Evolutionary conservation across 768 basidiomycete genomes (phyloP).

Genomic region (Termitomyces sp.): DNA sequence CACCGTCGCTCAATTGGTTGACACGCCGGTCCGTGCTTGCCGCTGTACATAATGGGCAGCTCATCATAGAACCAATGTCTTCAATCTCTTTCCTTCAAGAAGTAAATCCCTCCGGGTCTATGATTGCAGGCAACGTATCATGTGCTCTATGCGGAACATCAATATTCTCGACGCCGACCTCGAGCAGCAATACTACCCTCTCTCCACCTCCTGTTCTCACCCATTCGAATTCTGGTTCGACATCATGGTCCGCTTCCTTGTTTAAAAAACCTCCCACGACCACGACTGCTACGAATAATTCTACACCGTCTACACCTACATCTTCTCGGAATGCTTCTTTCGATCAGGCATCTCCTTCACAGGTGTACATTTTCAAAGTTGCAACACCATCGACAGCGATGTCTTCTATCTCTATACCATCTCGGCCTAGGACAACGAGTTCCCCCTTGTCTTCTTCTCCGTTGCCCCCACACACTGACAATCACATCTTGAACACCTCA

Average conservation of each 20-base stretch:
- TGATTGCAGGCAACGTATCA: conserved; percentile 44
- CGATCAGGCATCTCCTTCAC: conserved; percentile 28
- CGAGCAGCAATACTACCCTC: conserved; percentile 17
- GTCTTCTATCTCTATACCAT: conserved; percentile 27
- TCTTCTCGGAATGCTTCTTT: conserved; percentile 19
- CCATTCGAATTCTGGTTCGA: conserved; percentile 25
- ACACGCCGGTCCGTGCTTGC: conserved; percentile 75
- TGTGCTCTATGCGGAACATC: conserved; percentile 78
- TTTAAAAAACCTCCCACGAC: conserved; percentile 44
- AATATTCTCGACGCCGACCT: conserved; percentile 36
- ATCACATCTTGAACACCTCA: conserved; percentile 11
- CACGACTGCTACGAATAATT: conserved; percentile 22
- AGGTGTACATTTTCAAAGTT: conserved; percentile 69
- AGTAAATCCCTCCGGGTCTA: conserved; percentile 39
- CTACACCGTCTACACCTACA: conserved; percentile 25
- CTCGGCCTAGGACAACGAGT: conserved; percentile 13
- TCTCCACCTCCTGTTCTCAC: conserved; percentile 26
- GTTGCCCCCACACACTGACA: conserved; percentile 24
- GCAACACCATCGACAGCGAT: conserved; percentile 26
- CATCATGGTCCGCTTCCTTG: conserved; percentile 50
- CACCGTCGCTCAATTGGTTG: conserved; percentile 93
- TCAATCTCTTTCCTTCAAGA: conserved; percentile 55
- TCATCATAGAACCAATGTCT: conserved; percentile 83
- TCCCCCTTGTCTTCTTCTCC: conserved; percentile 17
- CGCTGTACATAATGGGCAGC: conserved; percentile 83